phyloP scores from a whole-genome alignment of 2,329 filamentous ascomycete species.

The Microascus cirrosus region DNA sequence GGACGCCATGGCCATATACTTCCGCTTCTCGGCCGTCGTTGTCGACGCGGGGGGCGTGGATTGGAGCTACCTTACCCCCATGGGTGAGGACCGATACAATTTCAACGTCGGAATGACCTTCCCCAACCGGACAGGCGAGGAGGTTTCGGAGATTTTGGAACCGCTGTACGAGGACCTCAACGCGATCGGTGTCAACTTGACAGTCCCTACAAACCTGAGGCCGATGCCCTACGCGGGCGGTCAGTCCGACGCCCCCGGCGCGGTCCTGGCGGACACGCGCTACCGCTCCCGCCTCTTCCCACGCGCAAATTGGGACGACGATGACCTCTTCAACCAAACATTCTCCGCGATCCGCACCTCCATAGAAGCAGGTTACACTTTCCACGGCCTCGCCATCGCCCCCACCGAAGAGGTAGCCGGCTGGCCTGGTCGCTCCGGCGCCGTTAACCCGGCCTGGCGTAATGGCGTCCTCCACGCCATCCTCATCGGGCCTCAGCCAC shows the following conservation, averaged over 20 bases:
- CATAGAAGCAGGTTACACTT: conserved; percentile 22
- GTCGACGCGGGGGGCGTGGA: conserved; percentile 22
- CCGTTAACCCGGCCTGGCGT: conserved; percentile 33
- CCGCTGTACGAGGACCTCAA: conserved; percentile 24
- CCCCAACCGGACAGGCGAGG: conserved; percentile 12
- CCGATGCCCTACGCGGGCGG: conserved; percentile 4
- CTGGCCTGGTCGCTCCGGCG: conserved; percentile 17
- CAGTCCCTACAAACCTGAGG: conserved; percentile 8
- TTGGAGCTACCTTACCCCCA: conserved; percentile 20
- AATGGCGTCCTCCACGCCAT: conserved; percentile 19
- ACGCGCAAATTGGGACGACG: conserved; percentile 14
- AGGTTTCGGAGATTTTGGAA: conserved; percentile 25
- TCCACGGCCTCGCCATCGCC: conserved; percentile 18
- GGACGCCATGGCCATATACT: conserved; percentile 19
- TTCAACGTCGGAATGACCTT: conserved; percentile 20
- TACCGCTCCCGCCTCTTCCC: conserved; percentile 21
- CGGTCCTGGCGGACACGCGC: conserved; percentile 14
- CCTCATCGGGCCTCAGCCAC: conserved; percentile 11
- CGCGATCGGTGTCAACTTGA: conserved; percentile 10
- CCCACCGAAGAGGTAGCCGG: conserved; percentile 17
- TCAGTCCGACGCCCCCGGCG: conserved; percentile 3
- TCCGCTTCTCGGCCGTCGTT: conserved; percentile 19
- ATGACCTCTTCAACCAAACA: conserved; percentile 12
- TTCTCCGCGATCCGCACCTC: conserved; percentile 18
- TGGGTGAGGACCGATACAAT: conserved; percentile 10